Percentiles rank a stretch among this genome's conserved stretches.
Conservation (phyloP, 257 asterid species). For the Solanum gracilifrons region DNA sequence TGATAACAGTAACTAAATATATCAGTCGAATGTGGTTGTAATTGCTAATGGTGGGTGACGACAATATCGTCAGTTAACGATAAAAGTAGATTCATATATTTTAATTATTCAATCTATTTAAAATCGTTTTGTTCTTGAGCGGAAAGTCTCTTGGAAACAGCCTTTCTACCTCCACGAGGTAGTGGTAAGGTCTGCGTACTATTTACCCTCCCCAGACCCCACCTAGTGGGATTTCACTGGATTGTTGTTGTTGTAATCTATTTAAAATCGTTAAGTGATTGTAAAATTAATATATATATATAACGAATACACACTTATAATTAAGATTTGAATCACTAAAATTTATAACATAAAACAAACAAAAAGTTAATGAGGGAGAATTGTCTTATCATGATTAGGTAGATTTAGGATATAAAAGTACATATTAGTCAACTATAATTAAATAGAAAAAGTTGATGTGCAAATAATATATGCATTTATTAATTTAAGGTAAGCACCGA, state of each 20-base stretch:
- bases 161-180: too few relatives aligned
- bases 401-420: not conserved
- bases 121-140: too few relatives aligned
- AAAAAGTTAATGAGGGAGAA: not conserved
- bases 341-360: not conserved
- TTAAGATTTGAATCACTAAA: not conserved
- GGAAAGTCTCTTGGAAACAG: too few relatives aligned
- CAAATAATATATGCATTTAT: not conserved
- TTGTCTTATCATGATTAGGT: not conserved
- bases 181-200: too few relatives aligned
- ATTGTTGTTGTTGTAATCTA: too few relatives aligned
- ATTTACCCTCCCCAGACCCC: too few relatives aligned
- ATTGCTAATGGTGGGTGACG: not conserved
- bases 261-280: not conserved
- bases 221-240: too few relatives aligned
- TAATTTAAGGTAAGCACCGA: not conserved
- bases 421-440: not conserved
- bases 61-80: fast-evolving
- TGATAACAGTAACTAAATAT: not conserved
- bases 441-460: not conserved
- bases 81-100: not conserved
- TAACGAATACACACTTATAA: not conserved
- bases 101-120: not conserved
- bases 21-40: not conserved
- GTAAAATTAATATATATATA: not conserved